Conservation (phyloP, 371 early-diverging fungal species). For the Haplosporangium sp. region DNA sequence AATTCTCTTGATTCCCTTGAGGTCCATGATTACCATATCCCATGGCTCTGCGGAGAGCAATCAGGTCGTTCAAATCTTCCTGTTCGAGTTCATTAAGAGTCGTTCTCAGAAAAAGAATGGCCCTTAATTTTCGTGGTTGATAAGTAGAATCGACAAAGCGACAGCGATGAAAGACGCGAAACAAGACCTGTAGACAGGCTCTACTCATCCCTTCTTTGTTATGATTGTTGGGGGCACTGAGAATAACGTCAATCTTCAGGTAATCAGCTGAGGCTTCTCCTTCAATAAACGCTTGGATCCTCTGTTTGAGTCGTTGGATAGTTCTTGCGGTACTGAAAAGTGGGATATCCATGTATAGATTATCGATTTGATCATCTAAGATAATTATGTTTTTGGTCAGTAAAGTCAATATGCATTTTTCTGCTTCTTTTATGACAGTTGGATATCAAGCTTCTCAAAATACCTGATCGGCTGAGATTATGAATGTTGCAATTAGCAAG, state of each 20-base stretch:
- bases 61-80: conserved; percentile 39
- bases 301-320: conserved; percentile 39
- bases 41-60: conserved; percentile 16
- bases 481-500: conserved; percentile 32
- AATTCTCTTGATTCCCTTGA: not conserved
- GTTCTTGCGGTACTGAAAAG: conserved; percentile 38
- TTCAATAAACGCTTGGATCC: conserved; percentile 34
- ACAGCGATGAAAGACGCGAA: conserved; percentile 30
- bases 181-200: conserved; percentile 46
- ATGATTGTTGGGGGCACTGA: conserved; percentile 43
- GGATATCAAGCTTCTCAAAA: not conserved
- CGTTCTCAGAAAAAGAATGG: conserved; percentile 38
- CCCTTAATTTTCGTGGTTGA: conserved; percentile 20
- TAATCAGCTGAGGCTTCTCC: conserved; percentile 29
- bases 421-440: not conserved
- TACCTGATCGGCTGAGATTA: conserved; percentile 48
- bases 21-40: conserved; percentile 12
- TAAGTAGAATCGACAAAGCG: conserved; percentile 34
- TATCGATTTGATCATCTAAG: conserved; percentile 45
- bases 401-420: not conserved
- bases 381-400: not conserved
- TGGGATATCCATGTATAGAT: conserved; percentile 44
- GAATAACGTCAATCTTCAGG: conserved; percentile 44
- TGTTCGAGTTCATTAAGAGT: conserved; percentile 44
- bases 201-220: conserved; percentile 41